Evolutionary conservation across 1,284 basidiomycete species (phyloP).

Genomic region (Rhodotorula sp.): DNA sequence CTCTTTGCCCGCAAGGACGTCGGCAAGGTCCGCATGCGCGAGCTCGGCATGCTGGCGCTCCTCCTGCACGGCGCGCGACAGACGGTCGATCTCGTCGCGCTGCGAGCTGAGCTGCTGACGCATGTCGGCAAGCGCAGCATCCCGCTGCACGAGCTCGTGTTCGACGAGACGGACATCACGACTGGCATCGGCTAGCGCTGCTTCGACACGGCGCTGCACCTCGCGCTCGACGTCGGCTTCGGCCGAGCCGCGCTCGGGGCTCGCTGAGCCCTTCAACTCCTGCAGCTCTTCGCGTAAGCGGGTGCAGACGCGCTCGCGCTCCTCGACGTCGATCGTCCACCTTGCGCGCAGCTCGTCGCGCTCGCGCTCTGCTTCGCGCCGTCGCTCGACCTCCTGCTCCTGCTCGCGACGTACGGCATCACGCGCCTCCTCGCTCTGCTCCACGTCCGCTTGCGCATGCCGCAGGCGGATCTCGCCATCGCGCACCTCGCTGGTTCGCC

Average conservation of each 20-base stretch:
- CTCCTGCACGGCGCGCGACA: neutral
- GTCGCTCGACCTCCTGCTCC: neutral
- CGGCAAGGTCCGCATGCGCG: conserved; percentile 11
- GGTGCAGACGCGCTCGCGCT: conserved; percentile 12
- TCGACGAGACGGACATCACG: conserved; percentile 5
- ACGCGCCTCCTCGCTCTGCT: conserved; percentile 8
- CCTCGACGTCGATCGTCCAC: conserved; percentile 16
- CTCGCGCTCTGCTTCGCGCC: neutral
- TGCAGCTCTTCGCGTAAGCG: conserved; percentile 18
- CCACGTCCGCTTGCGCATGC: conserved; percentile 3
- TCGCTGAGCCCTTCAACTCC: neutral
- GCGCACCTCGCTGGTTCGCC: neutral
- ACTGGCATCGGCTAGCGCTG: neutral
- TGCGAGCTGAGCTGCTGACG: conserved; percentile 4
- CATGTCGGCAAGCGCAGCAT: conserved; percentile 13
- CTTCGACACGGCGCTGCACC: conserved; percentile 7
- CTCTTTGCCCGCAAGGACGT: conserved; percentile 5
- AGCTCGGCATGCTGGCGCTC: conserved; percentile 19
- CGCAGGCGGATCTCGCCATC: conserved; percentile 27
- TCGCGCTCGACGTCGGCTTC: conserved; percentile 6
- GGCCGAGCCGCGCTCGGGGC: neutral
- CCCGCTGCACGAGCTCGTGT: conserved; percentile 19
- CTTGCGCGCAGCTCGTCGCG: neutral
- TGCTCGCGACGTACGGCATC: neutral
- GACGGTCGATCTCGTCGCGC: conserved; percentile 1